Percentiles rank a stretch among this genome's conserved stretches.
These are phyloP conservation scores for Russula emetica DNA, from an alignment of 768 basidiomycete genomes.

Conservation along the genomic window DNA sequence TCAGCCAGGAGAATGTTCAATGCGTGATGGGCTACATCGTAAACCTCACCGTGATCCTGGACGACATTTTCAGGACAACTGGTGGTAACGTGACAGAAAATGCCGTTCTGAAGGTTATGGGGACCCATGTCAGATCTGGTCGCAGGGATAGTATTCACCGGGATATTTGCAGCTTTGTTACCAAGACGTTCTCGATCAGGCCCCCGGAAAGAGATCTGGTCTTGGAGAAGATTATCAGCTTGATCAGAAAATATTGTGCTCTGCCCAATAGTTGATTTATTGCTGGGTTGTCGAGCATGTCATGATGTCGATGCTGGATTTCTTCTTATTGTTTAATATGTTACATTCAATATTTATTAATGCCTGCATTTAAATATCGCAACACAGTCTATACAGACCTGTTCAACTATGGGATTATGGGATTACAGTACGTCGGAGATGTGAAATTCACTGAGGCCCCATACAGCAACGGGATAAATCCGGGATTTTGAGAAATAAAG, in stretches of 20 bases:
- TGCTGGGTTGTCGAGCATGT: no score
- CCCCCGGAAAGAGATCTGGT: not conserved
- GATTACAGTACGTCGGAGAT: no score
- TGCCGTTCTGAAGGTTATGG: not conserved
- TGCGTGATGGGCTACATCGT: slow-evolving; percentile 11
- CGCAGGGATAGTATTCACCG: slow-evolving; percentile 1
- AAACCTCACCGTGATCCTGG: not conserved
- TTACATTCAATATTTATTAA: no score
- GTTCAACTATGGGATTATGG: no score
- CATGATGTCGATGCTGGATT: no score
- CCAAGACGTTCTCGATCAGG: not conserved
- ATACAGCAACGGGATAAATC: no score
- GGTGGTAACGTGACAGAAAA: not conserved
- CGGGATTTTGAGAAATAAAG: no score
- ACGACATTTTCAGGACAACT: not conserved
- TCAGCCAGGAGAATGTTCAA: not conserved
- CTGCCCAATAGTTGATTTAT: not conserved
- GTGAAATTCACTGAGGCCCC: no score
- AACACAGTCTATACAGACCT: no score
- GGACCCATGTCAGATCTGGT: not conserved
- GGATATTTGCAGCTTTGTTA: not conserved
- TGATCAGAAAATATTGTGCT: not conserved
- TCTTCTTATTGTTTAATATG: no score
- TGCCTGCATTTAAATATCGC: no score
- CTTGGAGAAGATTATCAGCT: not conserved